phyloP scores from a whole-genome alignment of 1,284 basidiomycete genomes.

The Ganoderma meredithae region DNA sequence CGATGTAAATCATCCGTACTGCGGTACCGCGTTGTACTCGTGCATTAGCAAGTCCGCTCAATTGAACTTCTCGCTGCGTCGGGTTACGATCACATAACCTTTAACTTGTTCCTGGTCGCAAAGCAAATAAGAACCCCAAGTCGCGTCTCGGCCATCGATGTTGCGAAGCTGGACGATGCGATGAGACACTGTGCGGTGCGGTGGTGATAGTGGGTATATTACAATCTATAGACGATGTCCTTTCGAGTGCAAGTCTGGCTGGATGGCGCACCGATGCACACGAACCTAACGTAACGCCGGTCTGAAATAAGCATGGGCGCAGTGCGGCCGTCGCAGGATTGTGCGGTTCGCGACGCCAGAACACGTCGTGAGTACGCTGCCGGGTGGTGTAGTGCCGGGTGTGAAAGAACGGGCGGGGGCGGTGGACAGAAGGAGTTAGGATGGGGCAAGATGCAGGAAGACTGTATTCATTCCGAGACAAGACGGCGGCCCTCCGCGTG shows the following conservation, averaged over 20 bases:
- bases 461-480: not conserved
- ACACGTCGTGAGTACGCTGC: not conserved
- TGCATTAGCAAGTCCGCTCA: not conserved
- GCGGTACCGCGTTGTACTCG: not conserved
- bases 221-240: not conserved
- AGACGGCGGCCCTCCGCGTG: not conserved
- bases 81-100: not conserved
- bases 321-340: not conserved
- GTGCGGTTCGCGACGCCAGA: not conserved
- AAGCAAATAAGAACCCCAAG: not conserved
- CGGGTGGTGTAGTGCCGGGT: not conserved
- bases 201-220: constrained; percentile 3
- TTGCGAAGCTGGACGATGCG: not conserved
- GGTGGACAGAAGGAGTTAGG: not conserved
- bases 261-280: not conserved
- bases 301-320: not conserved
- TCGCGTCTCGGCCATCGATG: not conserved
- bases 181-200: not conserved
- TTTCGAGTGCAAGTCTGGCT: not conserved
- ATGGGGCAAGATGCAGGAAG: not conserved
- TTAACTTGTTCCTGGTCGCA: not conserved
- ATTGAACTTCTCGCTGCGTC: not conserved
- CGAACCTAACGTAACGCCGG: not conserved
- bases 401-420: not conserved
- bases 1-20: not conserved